Conservation (phyloP, 306 rosid genomes). For the Begonia peltatifolia region DNA sequence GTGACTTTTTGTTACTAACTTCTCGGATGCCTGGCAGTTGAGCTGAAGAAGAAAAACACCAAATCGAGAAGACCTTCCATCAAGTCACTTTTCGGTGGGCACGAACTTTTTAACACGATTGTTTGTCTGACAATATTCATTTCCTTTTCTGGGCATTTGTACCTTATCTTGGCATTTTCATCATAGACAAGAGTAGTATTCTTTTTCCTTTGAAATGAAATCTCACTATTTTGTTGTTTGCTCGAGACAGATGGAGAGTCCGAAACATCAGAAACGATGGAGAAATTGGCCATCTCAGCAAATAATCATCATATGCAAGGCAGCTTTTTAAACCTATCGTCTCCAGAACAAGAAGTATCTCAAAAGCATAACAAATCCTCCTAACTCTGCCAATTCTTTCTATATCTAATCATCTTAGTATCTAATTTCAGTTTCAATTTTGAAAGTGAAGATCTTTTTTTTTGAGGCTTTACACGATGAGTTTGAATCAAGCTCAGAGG, state of each 20-base stretch:
- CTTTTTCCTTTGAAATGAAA: background rate
- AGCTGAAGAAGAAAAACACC: slow-evolving; percentile 68
- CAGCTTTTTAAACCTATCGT: slow-evolving; percentile 65
- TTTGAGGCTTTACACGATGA: too few relatives aligned
- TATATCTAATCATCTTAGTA: background rate
- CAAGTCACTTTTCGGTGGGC: slow-evolving; percentile 84
- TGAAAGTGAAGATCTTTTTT: background rate
- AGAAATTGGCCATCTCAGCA: slow-evolving; percentile 20
- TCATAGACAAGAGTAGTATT: background rate
- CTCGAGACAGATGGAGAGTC: slow-evolving; percentile 37
- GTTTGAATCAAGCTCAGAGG: too few relatives aligned
- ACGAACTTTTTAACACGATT: background rate
- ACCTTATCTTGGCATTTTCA: too few relatives aligned
- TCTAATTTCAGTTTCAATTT: slow-evolving; percentile 6
- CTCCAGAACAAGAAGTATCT: slow-evolving; percentile 41
- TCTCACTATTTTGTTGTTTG: slow-evolving; percentile 18
- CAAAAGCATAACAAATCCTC: slow-evolving; percentile 18
- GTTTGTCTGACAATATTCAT: background rate
- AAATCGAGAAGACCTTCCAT: slow-evolving; percentile 71
- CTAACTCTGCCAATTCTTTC: slow-evolving; percentile 20
- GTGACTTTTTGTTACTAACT: too few relatives aligned
- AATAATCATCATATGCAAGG: slow-evolving; percentile 35
- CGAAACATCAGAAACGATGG: slow-evolving; percentile 36
- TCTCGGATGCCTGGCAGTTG: slow-evolving; percentile 25
- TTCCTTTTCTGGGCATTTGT: too few relatives aligned